Evolutionary conservation across 169 alveolate species (phyloP), one percentile per base, ranked within the genome.

Genomic region (Ichthyophthirius multifiliis): DNA sequence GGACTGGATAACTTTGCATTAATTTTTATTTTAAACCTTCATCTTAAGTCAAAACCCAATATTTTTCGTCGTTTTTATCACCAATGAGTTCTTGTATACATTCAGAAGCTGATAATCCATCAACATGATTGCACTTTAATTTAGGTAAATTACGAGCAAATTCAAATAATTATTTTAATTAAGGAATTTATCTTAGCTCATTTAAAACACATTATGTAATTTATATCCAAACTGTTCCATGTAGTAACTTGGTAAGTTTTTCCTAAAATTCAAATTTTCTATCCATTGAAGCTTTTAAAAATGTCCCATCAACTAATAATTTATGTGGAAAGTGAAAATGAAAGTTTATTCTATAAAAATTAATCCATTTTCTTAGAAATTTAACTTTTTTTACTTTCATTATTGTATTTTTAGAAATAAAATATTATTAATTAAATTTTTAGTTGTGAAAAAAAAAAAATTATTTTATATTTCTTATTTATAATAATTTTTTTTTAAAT

Each of bases 341-440:
- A 9, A 27, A 55, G 39, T 55, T 55, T 1, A 55, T 55, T 10
- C 71, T 55, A 27, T 27, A 55, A 27, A 55, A 55, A 27, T 55
- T 55, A 27, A 55, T 55, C 71, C 71, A 55, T 39, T 55, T 55
- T 55, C 71, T 55, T 20, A 55, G 34, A 7, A 18, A 20, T 23
- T 55, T 55, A n/a, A 55, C 18, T 55, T 55, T 55, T 55, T 55
- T 55, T n/a, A 55, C 23, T 55, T 55, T 55, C 71, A 55, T 55
- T 16, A 15, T 27, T 27, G n/a, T n/a, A n/a, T n/a, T n/a, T n/a
- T n/a, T n/a, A n/a, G n/a, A n/a, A n/a, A n/a, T n/a, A n/a, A n/a
- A n/a, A n/a, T n/a, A n/a, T n/a, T n/a, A n/a, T n/a, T n/a, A n/a
- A n/a, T n/a, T n/a, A n/a, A n/a, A n/a, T n/a, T n/a, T n/a, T n/a